Evolutionary conservation across 345 rosid species (phyloP).

Genomic region (Capsella bursapastoris): DNA sequence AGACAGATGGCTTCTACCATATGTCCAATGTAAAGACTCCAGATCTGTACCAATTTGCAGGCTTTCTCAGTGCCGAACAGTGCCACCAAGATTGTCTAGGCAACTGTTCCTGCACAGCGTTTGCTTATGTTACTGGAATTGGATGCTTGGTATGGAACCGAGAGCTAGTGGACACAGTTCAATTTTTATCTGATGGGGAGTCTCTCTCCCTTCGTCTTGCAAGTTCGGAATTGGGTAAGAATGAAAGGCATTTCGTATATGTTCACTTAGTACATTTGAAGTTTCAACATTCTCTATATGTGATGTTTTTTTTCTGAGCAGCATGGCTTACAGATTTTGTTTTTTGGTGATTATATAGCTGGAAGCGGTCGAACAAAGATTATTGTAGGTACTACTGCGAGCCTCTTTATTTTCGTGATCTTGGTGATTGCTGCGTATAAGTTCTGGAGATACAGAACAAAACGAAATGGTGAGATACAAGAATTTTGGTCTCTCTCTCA

Average conservation of each 20-base stretch:
- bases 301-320: not conserved
- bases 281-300: not conserved
- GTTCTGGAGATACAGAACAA: slow-evolving; percentile 18
- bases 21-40: slow-evolving; percentile 18
- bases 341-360: slow-evolving; percentile 28
- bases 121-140: slow-evolving; percentile 32
- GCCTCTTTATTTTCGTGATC: slow-evolving; percentile 25
- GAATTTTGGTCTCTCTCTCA: not conserved
- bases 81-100: slow-evolving; percentile 23
- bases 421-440: slow-evolving; percentile 22
- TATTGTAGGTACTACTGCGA: not conserved
- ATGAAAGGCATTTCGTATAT: slow-evolving; percentile 12
- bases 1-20: slow-evolving; percentile 11
- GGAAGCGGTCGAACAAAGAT: slow-evolving; percentile 29
- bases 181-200: slow-evolving; percentile 28
- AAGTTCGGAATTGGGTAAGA: slow-evolving; percentile 37
- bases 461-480: slow-evolving; percentile 27
- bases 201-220: slow-evolving; percentile 32
- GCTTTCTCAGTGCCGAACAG: slow-evolving; percentile 5
- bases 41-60: slow-evolving; percentile 6
- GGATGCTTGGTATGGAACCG: slow-evolving; percentile 42
- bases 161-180: slow-evolving; percentile 32
- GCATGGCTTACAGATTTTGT: slow-evolving; percentile 6
- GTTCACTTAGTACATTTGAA: not conserved
- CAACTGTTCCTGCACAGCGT: slow-evolving; percentile 37